Evolutionary conservation across 2,329 filamentous ascomycete species (phyloP), one percentile per base, ranked within the genome.

Genomic region (Amauroascus verrucosus): DNA sequence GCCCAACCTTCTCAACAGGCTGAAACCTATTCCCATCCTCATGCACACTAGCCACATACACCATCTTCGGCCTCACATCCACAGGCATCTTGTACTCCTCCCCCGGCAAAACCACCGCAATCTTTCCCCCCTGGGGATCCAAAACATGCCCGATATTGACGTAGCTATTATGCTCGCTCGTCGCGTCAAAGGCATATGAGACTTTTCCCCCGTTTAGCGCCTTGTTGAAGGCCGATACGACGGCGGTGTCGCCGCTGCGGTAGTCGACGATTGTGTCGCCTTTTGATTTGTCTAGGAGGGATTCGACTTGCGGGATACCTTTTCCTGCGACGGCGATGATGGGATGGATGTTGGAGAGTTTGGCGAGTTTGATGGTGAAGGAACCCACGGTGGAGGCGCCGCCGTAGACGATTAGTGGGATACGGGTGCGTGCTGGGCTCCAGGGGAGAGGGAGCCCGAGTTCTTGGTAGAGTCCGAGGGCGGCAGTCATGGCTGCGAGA

Each of bases 231-330:
- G 75, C 67, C 1, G 72, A 72, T 13, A 24, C 54, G n/a, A 35
- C 50, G 20, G 18, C 71, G 0, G 77, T 76, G 51, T 78, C 72
- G 8, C 80, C 81, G 0, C 70, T 62, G 24, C 81, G 77, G 64
- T 84, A 83, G 67, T 84, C 81, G 54, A 84, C 63, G 20, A 84
- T 67, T 0, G 70, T 66, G 60, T 84, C 81, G 37, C 80, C 80
- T 60, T 77, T 78, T 49, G 63, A 65, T 8, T 64, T 63, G 60
- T 81, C 75, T 52, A 83, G 73, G 30, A 82, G 65, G 0, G 60
- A 64, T 62, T 77, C 69, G 2, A 83, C 78, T 58, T 77, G 77
- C 1, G 72, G 60, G 7, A 64, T 64, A 5, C 76, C 77, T 1
- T 70, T 68, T 6, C 81, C 81, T 0, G 81, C 80, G 6, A 84